Evolutionary conservation across 345 rosid genomes (phyloP).

Genomic region (Salix arbutifolia): DNA sequence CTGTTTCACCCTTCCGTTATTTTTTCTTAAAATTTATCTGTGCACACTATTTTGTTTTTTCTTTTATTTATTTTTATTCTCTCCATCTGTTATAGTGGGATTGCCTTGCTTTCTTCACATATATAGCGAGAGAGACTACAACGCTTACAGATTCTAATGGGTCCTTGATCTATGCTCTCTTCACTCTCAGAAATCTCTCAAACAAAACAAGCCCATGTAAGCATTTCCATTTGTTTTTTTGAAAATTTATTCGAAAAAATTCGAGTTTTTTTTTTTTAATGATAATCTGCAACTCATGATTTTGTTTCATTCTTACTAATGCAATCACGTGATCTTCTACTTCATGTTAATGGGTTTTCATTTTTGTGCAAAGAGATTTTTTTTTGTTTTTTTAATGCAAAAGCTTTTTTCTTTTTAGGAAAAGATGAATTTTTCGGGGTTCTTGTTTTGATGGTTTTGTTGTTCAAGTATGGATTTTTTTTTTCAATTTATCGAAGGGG

Average conservation of each 20-base stretch:
- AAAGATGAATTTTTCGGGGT: neutral
- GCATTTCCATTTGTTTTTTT: slow-evolving; percentile 6
- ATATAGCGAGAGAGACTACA: slow-evolving; percentile 24
- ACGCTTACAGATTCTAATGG: slow-evolving; percentile 31
- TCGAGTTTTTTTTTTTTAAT: neutral
- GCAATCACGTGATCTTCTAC: slow-evolving; percentile 42
- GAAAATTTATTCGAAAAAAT: neutral
- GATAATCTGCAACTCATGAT: neutral
- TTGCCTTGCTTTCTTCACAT: slow-evolving; percentile 27
- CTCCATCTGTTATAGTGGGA: slow-evolving; percentile 5
- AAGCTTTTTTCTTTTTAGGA: neutral
- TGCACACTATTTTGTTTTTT: neutral
- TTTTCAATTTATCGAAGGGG: slow-evolving; percentile 22
- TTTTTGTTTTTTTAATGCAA: slow-evolving; percentile 1
- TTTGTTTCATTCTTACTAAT: slow-evolving; percentile 38
- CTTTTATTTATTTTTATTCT: neutral
- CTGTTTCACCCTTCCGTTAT: slow-evolving; percentile 33
- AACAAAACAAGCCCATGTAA: slow-evolving; percentile 48
- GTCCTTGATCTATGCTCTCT: slow-evolving; percentile 45
- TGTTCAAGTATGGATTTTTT: slow-evolving; percentile 18
- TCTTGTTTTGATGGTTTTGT: slow-evolving; percentile 4
- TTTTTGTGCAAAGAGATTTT: slow-evolving; percentile 18
- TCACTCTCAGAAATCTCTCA: slow-evolving; percentile 40
- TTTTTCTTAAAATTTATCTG: neutral
- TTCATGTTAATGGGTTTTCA: slow-evolving; percentile 24